These are phyloP conservation scores for Tricholoma hemisulphureum DNA, from an alignment of 768 basidiomycete species.

Conservation along the genomic window DNA sequence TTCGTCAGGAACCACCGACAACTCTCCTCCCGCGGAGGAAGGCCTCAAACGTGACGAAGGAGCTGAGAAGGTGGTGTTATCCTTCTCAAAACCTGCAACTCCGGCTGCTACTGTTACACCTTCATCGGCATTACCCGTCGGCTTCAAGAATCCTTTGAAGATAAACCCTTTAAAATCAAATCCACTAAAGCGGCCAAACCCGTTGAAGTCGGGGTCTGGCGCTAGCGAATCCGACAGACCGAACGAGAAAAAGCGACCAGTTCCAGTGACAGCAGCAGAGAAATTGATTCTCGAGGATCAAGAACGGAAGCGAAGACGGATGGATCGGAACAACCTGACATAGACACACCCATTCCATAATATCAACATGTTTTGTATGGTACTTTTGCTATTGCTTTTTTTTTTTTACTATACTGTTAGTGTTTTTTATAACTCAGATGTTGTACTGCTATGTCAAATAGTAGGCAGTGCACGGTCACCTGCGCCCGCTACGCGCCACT, in stretches of 20 bases:
- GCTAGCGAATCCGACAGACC: slow-evolving; percentile 32
- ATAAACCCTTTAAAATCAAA: slow-evolving; percentile 66
- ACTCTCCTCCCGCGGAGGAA: slow-evolving; percentile 45
- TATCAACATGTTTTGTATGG: neutral
- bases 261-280: slow-evolving; percentile 80
- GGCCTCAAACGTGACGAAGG: slow-evolving; percentile 73
- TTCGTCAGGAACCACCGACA: slow-evolving; percentile 32
- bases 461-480: too few relatives aligned
- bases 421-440: too few relatives aligned
- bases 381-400: neutral
- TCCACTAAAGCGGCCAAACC: slow-evolving; percentile 71
- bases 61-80: slow-evolving; percentile 72
- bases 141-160: slow-evolving; percentile 67
- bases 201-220: slow-evolving; percentile 57
- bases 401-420: too few relatives aligned
- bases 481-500: too few relatives aligned
- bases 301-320: slow-evolving; percentile 79
- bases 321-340: slow-evolving; percentile 51
- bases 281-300: slow-evolving; percentile 86
- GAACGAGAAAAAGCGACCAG: slow-evolving; percentile 61
- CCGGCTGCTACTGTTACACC: slow-evolving; percentile 23
- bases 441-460: too few relatives aligned
- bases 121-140: slow-evolving; percentile 34
- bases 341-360: neutral
- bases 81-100: slow-evolving; percentile 57